Evolutionary conservation across 345 rosid genomes (phyloP), one percentile per base, ranked within the genome.

Genomic region (Eucalyptus pauciflora): DNA sequence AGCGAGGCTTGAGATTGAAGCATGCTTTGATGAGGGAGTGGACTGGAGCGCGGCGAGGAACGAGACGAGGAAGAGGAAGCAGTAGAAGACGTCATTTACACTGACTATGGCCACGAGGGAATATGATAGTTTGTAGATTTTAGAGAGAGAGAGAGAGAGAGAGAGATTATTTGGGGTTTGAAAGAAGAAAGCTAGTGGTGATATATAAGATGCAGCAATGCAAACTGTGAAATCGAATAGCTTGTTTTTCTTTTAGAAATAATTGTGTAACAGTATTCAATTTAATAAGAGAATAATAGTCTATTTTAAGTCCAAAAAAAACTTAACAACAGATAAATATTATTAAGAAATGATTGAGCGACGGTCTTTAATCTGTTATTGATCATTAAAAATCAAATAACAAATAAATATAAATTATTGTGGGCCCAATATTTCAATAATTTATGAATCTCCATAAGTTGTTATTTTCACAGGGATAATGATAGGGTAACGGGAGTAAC

Each of bases 1-100:
- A 54, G 31, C 13, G 18, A 24, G 86, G 86, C 87, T 2, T 33
- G 86, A 80, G 86, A 13, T 86, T 88, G 76, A 5, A 83, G 88
- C 86, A 89, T 14, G 48, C 86, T 86, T 64, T 89, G 29, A 91
- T 24, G 60, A 93, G 27, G 80, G 71, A 64, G 86, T 45, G 76
- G 81, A 89, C 54, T n/a, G 85, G 50, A 92, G 56, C 33, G 87
- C 86, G 37, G 90, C 88, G 50, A 90, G 16, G 89, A 89, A 81
- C 92, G 91, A 92, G 25, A 90, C 58, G 52, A 90, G n/a, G 88
- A 87, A 89, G 56, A 86, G 85, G 16, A 86, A 13, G 87, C 51
- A 90, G 87, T 52, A 71, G 87, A 58, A 58, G 79, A 51, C 48
- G 45, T 49, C 76, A 31, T 60, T 37, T 11, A 86, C 48, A 45